These are phyloP conservation scores for Coemansia aciculifera DNA, from an alignment of 192 early-diverging fungal genomes.

Conservation along the genomic window DNA sequence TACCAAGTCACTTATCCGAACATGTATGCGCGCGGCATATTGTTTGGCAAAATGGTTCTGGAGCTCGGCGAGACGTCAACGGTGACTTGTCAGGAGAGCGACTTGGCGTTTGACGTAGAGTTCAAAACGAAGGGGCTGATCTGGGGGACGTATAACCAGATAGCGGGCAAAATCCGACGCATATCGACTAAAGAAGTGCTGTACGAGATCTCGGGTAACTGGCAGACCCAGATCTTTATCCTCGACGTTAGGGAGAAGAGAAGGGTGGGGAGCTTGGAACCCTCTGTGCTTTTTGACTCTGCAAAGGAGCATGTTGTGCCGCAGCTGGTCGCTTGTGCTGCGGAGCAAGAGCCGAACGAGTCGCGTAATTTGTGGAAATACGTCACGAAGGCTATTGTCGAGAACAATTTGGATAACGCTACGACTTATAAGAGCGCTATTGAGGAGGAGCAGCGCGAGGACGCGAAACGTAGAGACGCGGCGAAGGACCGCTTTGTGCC, in stretches of 20 bases:
- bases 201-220: constrained; percentile 86
- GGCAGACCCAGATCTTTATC: constrained; percentile 71
- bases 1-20: constrained; percentile 88
- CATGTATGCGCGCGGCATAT: constrained; percentile 87
- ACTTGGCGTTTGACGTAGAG: constrained; percentile 80
- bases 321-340: constrained; percentile 69
- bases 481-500: constrained; percentile 59
- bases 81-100: constrained; percentile 70
- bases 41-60: constrained; percentile 92
- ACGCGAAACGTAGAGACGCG: constrained; percentile 57
- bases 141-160: constrained; percentile 71
- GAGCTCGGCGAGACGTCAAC: constrained; percentile 86
- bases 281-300: constrained; percentile 74
- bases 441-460: constrained; percentile 72
- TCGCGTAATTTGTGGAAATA: constrained; percentile 77
- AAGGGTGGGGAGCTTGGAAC: constrained; percentile 22
- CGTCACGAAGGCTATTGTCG: constrained; percentile 68
- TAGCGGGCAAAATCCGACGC: constrained; percentile 81
- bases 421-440: constrained; percentile 69
- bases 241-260: constrained; percentile 21
- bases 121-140: constrained; percentile 83
- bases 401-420: constrained; percentile 67
- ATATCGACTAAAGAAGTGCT: constrained; percentile 72
- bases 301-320: constrained; percentile 59
- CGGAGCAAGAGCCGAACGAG: constrained; percentile 79